Base-by-base conservation (phyloP, 2,329 filamentous ascomycete species). In the Fusarium xylarioides region DNA sequence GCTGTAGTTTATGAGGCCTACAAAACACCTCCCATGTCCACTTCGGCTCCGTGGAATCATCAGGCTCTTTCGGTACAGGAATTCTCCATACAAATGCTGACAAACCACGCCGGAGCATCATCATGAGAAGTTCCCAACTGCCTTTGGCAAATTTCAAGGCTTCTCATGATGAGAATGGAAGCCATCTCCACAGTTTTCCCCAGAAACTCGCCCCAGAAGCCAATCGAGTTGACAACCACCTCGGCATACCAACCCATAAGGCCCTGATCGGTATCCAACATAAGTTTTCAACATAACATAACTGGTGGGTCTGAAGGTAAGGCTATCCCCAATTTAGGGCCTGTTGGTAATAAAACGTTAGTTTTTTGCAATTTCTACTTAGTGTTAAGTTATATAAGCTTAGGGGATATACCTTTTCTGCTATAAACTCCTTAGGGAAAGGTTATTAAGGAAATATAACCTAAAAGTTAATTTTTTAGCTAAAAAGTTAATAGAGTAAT, bases 151-250 rank as follows among this genome's bases (percentile, higher is more conserved):
- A 18, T 37, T 57, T 21, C n/a, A 30, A 18, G 18, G 11, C n/a
- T 30, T 38, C 21, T 63, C 65, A 64, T 70, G 12, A 69, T 69
- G 62, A 62, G 43, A 46, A 28, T 10, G 19, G 43, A 49, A 26
- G 55, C 26, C 30, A 56, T 46, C 70, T 64, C 71, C 71, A 73
- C 62, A 68, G 55, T 61, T 59, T 64, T 44, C 71, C 70, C 67
- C 61, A 69, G 62, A 64, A 35, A 32, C 52, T 43, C 37, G 16
- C 50, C 53, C 28, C 34, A 42, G 38, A 60, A 44, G 32, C 70
- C 53, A 53, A 60, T 49, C 28, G 50, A 32, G 28, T n/a, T 14
- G 30, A 34, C 32, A 40, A 18, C n/a, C 23, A 19, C 32, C 8
- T 44, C 30, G 26, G 47, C n/a, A 23, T 30, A 35, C 53, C 53